These are phyloP conservation scores for Claviceps quebecensis DNA, from an alignment of 2,329 filamentous ascomycete genomes.

Conservation along the genomic window DNA sequence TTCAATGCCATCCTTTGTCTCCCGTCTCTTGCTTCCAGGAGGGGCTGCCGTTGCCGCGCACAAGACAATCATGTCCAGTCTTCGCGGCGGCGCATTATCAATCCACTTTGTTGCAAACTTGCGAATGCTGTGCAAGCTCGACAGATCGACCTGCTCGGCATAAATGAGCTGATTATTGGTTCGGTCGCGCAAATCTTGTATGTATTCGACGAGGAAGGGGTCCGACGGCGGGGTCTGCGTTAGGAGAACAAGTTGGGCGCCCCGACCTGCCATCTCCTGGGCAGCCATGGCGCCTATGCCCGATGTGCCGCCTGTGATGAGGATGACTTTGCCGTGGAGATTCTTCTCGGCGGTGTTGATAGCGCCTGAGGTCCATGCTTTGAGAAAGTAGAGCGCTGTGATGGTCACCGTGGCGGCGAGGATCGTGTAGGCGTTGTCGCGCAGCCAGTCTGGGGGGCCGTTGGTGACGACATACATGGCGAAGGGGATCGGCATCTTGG, in stretches of 20 bases:
- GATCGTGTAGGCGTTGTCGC: conserved; percentile 28
- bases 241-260: conserved; percentile 82
- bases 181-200: conserved; percentile 67
- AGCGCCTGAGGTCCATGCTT: conserved; percentile 66
- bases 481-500: conserved; percentile 39
- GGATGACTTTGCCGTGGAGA: conserved; percentile 86
- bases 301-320: conserved; percentile 90
- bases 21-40: conserved; percentile 40
- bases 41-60: conserved; percentile 70
- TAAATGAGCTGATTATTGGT: conserved; percentile 83
- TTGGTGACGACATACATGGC: conserved; percentile 31
- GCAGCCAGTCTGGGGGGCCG: conserved; percentile 36
- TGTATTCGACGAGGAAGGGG: conserved; percentile 81
- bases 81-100: conserved; percentile 78
- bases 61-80: conserved; percentile 81
- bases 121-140: conserved; percentile 78
- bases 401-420: conserved; percentile 23
- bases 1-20: conserved; percentile 70
- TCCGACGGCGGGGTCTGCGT: conserved; percentile 71
- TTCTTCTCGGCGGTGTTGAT: conserved; percentile 61
- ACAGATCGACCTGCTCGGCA: conserved; percentile 84
- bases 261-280: conserved; percentile 59
- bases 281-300: conserved; percentile 75
- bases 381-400: conserved; percentile 35
- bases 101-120: conserved; percentile 96